A percentile compares a stretch with the other conserved stretches of the same genome.
Conservation (phyloP, 2,329 filamentous ascomycete species). For the Zasmidium cellare region DNA sequence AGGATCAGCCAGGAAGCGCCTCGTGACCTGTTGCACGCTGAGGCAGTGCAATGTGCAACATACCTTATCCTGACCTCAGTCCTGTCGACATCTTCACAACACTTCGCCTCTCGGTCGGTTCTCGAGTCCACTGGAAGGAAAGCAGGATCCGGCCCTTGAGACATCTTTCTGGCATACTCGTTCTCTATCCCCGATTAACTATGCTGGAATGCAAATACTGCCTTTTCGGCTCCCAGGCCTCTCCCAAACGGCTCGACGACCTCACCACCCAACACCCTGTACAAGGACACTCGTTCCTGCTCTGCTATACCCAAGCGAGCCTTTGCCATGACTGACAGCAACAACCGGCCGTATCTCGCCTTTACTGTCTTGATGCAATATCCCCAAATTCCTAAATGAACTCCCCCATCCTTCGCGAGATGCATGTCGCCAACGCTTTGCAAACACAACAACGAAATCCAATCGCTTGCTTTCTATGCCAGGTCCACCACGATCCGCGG, state of each 20-base stretch:
- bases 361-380: background rate
- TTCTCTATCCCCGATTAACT: background rate
- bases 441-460: background rate
- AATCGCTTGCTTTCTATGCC: background rate
- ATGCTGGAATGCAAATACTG: background rate
- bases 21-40: background rate
- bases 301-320: background rate
- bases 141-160: background rate
- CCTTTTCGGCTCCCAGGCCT: background rate
- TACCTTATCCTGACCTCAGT: background rate
- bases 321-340: background rate
- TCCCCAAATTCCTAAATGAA: background rate
- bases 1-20: background rate
- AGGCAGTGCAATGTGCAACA: background rate
- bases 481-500: constrained; percentile 18
- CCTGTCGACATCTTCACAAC: background rate
- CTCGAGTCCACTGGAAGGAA: too few relatives aligned
- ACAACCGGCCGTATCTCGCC: background rate
- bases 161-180: background rate
- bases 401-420: background rate
- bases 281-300: background rate
- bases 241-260: background rate
- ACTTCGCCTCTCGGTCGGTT: too few relatives aligned
- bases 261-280: background rate
- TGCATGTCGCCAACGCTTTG: background rate